Evolutionary conservation across 192 early-diverging fungal genomes (phyloP), one percentile per base, ranked within the genome.

Genomic region (Gigaspora rosea): DNA sequence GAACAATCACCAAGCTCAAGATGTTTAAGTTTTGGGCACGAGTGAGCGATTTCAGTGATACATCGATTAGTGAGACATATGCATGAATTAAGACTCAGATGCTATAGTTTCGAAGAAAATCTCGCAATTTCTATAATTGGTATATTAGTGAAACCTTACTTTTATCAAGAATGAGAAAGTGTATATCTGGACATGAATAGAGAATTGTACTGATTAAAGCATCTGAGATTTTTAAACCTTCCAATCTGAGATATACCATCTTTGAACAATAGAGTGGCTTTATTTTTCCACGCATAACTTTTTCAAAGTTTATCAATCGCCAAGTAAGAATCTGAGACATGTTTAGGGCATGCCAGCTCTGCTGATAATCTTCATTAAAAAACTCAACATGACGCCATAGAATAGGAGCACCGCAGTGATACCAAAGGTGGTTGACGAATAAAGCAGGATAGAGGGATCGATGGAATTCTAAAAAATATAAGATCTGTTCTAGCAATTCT

Each of bases 51-150:
- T n/a, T n/a, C n/a, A n/a, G n/a, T n/a, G n/a, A n/a, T n/a, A n/a
- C 69, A n/a, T n/a, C n/a, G n/a, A n/a, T n/a, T n/a, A n/a, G n/a
- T n/a, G n/a, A n/a, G n/a, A n/a, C n/a, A n/a, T n/a, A n/a, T n/a
- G n/a, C n/a, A n/a, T n/a, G n/a, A n/a, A n/a, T n/a, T n/a, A n/a
- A n/a, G n/a, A n/a, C n/a, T n/a, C n/a, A n/a, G n/a, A n/a, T n/a
- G n/a, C n/a, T n/a, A n/a, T n/a, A n/a, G n/a, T n/a, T n/a, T n/a
- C n/a, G n/a, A n/a, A n/a, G n/a, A n/a, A n/a, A n/a, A n/a, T n/a
- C n/a, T n/a, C n/a, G n/a, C n/a, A 52, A 71, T 71, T 71, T 71
- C n/a, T 68, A 68, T 68, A 48, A 68, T 68, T 68, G 66, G 66
- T 68, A 68, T 68, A 48, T 68, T 68, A 68, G 66, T 18, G 20